A percentile compares a stretch with the other conserved stretches of the same genome.
Conservation (phyloP, 768 basidiomycete genomes). For the Phylloporus scabripes region DNA sequence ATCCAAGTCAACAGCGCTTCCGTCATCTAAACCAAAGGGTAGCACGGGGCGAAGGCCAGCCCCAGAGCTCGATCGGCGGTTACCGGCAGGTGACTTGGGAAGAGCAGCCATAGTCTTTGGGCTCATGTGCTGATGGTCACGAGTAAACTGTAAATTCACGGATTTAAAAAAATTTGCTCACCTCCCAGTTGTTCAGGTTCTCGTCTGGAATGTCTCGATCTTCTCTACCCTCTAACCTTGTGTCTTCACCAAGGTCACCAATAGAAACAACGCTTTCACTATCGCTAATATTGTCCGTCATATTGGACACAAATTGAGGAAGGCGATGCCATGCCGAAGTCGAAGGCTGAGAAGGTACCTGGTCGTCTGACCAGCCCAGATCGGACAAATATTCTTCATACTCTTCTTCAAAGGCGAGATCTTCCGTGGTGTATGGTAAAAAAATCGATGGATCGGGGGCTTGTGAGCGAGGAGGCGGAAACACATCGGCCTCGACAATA, state of each 20-base stretch:
- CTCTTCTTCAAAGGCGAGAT: conserved; percentile 92
- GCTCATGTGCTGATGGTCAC: conserved; percentile 74
- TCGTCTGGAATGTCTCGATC: conserved; percentile 63
- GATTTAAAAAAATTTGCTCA: conserved; percentile 35
- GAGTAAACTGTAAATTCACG: conserved; percentile 1
- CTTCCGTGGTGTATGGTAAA: conserved; percentile 88
- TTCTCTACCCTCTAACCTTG: conserved; percentile 59
- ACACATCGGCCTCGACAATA: conserved; percentile 81
- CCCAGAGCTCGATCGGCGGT: conserved; percentile 78
- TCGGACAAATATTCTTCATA: conserved; percentile 96
- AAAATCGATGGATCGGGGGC: conserved; percentile 80
- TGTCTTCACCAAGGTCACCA: conserved; percentile 80
- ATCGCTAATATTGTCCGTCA: conserved; percentile 88
- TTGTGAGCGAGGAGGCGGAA: conserved; percentile 88
- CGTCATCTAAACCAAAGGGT: conserved; percentile 72
- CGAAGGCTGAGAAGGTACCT: conserved; percentile 34
- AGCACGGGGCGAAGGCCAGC: conserved; percentile 78
- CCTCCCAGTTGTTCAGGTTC: conserved; percentile 96
- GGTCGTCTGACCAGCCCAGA: conserved; percentile 66
- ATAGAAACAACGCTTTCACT: conserved; percentile 91
- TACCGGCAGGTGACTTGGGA: conserved; percentile 83
- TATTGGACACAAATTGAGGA: conserved; percentile 71
- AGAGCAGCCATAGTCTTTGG: conserved; percentile 92
- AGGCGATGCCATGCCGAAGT: conserved; percentile 78
- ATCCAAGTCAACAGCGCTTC: conserved; percentile 63